Conservation (phyloP, 2,329 filamentous ascomycete species). For the Calonectria naviculata region DNA sequence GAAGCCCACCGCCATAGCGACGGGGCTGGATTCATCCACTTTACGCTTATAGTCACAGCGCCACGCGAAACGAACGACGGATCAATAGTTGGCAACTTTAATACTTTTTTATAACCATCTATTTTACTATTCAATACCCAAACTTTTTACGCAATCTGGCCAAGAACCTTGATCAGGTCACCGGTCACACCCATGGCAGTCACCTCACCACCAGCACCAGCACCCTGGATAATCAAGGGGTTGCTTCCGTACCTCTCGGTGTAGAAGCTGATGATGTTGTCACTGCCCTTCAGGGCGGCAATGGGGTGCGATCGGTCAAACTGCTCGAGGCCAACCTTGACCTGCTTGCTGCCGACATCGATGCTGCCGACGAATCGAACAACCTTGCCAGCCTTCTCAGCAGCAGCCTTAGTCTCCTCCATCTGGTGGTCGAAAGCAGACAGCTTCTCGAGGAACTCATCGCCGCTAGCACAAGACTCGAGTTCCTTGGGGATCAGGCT, state of each 20-base stretch:
- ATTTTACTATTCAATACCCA: slow-evolving; percentile 29
- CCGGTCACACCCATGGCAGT: slow-evolving; percentile 98
- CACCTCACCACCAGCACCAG: slow-evolving; percentile 92
- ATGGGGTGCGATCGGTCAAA: slow-evolving; percentile 91
- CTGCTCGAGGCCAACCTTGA: slow-evolving; percentile 93
- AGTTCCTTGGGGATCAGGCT: slow-evolving; percentile 91
- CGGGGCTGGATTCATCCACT: slow-evolving; percentile 36
- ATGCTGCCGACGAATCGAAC: slow-evolving; percentile 95
- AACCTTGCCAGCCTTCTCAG: slow-evolving; percentile 89
- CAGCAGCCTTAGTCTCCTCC: slow-evolving; percentile 87
- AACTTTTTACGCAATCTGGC: slow-evolving; percentile 67
- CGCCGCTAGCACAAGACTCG: slow-evolving; percentile 78
- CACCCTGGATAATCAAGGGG: slow-evolving; percentile 93
- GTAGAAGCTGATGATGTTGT: slow-evolving; percentile 99
- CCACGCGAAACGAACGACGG: slow-evolving; percentile 9
- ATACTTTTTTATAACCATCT: slow-evolving; percentile 27
- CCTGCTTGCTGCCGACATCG: slow-evolving; percentile 81
- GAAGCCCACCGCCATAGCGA: slow-evolving; percentile 34
- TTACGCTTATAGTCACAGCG: slow-evolving; percentile 28
- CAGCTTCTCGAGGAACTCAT: slow-evolving; percentile 87
- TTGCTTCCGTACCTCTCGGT: slow-evolving; percentile 93
- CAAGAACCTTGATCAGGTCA: slow-evolving; percentile 89
- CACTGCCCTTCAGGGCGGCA: slow-evolving; percentile 93
- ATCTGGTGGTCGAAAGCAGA: slow-evolving; percentile 89
- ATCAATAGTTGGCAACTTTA: slow-evolving; percentile 5